A percentile compares a stretch with the other conserved stretches of the same genome.
These are phyloP conservation scores for Eimeria zaria DNA, from an alignment of 169 alveolate species.

Conservation along the genomic window DNA sequence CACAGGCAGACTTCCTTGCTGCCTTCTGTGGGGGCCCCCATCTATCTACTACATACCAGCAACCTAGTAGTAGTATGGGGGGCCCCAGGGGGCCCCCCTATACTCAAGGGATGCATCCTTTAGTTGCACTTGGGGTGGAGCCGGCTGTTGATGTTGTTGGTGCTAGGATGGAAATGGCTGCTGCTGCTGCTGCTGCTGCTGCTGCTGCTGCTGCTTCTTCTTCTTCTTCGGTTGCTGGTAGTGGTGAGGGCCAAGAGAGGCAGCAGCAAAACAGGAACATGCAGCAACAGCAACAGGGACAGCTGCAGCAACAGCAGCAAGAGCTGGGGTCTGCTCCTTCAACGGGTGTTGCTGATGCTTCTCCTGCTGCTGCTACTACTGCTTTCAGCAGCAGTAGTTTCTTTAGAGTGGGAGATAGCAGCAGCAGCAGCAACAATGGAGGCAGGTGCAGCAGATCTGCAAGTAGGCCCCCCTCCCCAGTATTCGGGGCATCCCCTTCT, in stretches of 20 bases:
- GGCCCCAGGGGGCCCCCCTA: slow-evolving; percentile 30
- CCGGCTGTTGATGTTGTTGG: slow-evolving; percentile 60
- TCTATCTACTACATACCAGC: no score
- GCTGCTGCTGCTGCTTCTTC: slow-evolving; percentile 72
- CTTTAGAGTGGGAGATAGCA: slow-evolving; percentile 1
- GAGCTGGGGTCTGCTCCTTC: neutral
- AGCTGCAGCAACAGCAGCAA: slow-evolving; percentile 26
- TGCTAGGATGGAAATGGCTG: slow-evolving; percentile 72
- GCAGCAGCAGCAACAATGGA: slow-evolving; percentile 38
- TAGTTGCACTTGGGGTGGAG: slow-evolving; percentile 32
- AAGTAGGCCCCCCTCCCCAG: slow-evolving; percentile 54
- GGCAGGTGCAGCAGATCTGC: slow-evolving; percentile 38
- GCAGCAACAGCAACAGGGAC: slow-evolving; percentile 8
- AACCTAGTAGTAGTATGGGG: neutral
- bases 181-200: slow-evolving; percentile 62
- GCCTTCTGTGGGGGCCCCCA: slow-evolving; percentile 68
- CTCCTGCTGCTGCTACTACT: slow-evolving; percentile 38
- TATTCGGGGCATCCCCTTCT: slow-evolving; percentile 2
- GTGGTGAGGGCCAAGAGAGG: neutral
- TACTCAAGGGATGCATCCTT: slow-evolving; percentile 35
- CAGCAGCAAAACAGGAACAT: slow-evolving; percentile 5
- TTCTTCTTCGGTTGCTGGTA: neutral
- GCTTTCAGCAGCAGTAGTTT: neutral
- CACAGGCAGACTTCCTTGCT: slow-evolving; percentile 35
- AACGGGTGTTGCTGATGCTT: neutral